Conservation (phyloP, 2,329 filamentous ascomycete species). For the Aspergillus ochraceoroseus region DNA sequence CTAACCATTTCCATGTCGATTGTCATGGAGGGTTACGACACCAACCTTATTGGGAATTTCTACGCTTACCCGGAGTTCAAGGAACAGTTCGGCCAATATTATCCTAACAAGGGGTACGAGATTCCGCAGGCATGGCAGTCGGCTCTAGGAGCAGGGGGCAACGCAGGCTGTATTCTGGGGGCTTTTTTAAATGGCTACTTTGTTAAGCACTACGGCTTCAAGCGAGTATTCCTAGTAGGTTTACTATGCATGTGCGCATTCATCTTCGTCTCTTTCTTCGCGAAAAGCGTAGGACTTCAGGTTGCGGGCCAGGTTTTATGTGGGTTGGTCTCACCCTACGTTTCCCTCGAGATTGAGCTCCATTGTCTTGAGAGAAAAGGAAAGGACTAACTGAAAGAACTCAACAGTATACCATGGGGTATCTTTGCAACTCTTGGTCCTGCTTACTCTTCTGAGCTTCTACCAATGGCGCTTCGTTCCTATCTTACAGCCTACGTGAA, state of each 20-base stretch:
- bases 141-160: constrained; percentile 53
- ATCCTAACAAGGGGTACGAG: constrained; percentile 32
- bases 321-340: constrained; percentile 34
- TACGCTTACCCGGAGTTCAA: constrained; percentile 47
- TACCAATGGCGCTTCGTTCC: constrained; percentile 44
- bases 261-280: constrained; percentile 62
- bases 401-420: constrained; percentile 51
- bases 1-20: constrained; percentile 45
- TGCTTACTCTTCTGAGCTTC: constrained; percentile 51
- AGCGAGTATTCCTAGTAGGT: constrained; percentile 44
- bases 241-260: constrained; percentile 53
- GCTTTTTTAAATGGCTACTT: constrained; percentile 62
- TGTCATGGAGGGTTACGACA: constrained; percentile 53
- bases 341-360: not conserved
- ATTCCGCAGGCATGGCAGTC: constrained; percentile 56
- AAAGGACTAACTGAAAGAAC: too few relatives aligned
- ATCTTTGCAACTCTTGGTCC: constrained; percentile 52
- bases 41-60: constrained; percentile 47
- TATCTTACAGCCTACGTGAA: constrained; percentile 55
- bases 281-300: constrained; percentile 55
- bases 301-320: constrained; percentile 60
- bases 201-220: constrained; percentile 45
- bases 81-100: constrained; percentile 31
- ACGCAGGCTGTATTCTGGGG: constrained; percentile 62
- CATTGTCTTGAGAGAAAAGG: too few relatives aligned